Conservation (phyloP, 2,329 filamentous ascomycete species). For the Fusarium fujikuroi region DNA sequence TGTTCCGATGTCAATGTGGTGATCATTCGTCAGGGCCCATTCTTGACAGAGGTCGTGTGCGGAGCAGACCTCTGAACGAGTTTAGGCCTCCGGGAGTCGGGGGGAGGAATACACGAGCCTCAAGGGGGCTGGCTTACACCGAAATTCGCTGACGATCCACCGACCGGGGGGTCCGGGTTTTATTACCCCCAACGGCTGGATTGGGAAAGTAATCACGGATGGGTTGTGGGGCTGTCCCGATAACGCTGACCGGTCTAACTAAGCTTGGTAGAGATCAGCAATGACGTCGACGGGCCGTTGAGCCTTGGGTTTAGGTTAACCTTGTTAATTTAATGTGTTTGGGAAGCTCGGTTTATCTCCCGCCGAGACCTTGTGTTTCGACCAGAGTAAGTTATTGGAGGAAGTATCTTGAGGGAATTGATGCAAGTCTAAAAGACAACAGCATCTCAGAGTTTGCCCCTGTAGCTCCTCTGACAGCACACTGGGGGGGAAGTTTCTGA, state of each 20-base stretch:
- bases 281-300: not conserved
- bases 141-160: not conserved
- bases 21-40: not conserved
- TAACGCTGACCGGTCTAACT: fast-evolving
- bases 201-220: not conserved
- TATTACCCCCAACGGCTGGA: not conserved
- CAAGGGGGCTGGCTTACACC: not conserved
- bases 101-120: not conserved
- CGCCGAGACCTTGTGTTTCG: not conserved
- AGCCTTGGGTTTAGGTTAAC: not conserved
- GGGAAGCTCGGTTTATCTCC: not conserved
- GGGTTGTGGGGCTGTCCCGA: not conserved
- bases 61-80: not conserved
- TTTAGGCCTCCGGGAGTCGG: not conserved
- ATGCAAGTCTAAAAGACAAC: not conserved
- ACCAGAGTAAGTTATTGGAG: not conserved
- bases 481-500: not conserved
- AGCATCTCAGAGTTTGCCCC: not conserved
- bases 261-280: not conserved
- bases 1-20: not conserved
- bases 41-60: no score
- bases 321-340: not conserved
- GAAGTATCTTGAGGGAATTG: not conserved
- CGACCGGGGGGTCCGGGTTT: not conserved
- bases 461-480: not conserved